Conservation (phyloP, 2,329 filamentous ascomycete genomes). For the Colletotrichum orbiculare region DNA sequence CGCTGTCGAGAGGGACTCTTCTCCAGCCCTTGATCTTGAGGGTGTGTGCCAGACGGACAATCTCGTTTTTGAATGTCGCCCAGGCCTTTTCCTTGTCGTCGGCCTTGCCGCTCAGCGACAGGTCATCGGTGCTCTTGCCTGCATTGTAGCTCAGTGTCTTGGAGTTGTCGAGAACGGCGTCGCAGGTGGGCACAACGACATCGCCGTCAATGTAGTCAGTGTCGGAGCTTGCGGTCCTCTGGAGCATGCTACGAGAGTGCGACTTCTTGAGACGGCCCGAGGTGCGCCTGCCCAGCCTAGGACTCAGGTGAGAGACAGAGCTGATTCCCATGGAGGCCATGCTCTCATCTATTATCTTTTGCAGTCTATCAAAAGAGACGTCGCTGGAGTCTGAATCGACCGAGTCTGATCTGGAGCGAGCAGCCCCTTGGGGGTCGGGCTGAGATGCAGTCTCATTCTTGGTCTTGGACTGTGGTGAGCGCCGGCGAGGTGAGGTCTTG, state of each 20-base stretch:
- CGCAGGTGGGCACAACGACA: constrained; percentile 83
- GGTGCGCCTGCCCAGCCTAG: constrained; percentile 57
- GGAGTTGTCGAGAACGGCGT: constrained; percentile 87
- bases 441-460: constrained; percentile 23
- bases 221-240: constrained; percentile 75
- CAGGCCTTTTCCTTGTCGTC: constrained; percentile 79
- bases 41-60: constrained; percentile 89
- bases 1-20: constrained; percentile 78
- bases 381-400: constrained; percentile 75
- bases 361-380: constrained; percentile 81
- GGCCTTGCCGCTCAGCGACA: constrained; percentile 54
- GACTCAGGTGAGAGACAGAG: constrained; percentile 55
- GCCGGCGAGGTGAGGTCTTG: constrained; percentile 54
- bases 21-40: constrained; percentile 93
- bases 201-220: constrained; percentile 89
- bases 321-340: constrained; percentile 65
- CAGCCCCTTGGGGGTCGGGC: constrained; percentile 17
- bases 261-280: constrained; percentile 48
- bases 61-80: constrained; percentile 91
- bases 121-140: constrained; percentile 52
- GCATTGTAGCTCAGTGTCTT: constrained; percentile 84
- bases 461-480: constrained; percentile 43
- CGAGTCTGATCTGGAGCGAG: constrained; percentile 60
- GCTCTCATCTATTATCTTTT: constrained; percentile 80
- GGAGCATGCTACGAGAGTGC: constrained; percentile 53